A percentile compares a stretch with the other conserved stretches of the same genome.
phyloP scores from a whole-genome alignment of 768 basidiomycete genomes.

The Lyophyllum atratum region DNA sequence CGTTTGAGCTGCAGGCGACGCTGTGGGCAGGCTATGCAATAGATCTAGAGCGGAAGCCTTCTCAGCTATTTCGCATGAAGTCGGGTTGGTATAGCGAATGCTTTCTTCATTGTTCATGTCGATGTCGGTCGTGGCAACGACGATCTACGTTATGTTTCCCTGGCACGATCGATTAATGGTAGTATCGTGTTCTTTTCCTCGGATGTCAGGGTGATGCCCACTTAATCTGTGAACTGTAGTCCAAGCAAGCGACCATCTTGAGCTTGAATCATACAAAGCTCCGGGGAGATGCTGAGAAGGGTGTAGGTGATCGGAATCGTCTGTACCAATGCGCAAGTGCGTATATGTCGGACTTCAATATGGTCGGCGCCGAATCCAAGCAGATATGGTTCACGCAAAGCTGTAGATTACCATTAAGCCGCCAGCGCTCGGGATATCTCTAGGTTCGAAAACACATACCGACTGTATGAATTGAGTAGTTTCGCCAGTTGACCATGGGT shows the following conservation, averaged over 20 bases:
- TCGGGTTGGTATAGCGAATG: too few relatives aligned
- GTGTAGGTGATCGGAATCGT: slow-evolving; percentile 53
- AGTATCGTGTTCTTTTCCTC: too few relatives aligned
- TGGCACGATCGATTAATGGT: too few relatives aligned
- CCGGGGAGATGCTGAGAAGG: slow-evolving; percentile 16
- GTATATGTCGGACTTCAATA: slow-evolving; percentile 75
- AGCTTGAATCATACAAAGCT: slow-evolving; percentile 14
- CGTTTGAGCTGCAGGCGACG: too few relatives aligned
- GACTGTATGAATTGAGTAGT: neutral
- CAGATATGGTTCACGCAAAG: slow-evolving; percentile 78
- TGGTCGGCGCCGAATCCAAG: slow-evolving; percentile 77
- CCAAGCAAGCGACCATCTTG: slow-evolving; percentile 14
- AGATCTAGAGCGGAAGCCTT: too few relatives aligned
- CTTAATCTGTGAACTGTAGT: slow-evolving; percentile 9
- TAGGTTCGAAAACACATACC: slow-evolving; percentile 7
- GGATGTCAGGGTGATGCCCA: too few relatives aligned
- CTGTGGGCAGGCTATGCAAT: too few relatives aligned
- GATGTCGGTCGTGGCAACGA: too few relatives aligned
- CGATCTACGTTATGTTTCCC: too few relatives aligned
- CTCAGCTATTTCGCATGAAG: too few relatives aligned
- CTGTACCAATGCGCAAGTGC: slow-evolving; percentile 68
- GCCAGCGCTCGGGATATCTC: neutral
- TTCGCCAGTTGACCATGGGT: slow-evolving; percentile 8
- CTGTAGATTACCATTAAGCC: slow-evolving; percentile 26
- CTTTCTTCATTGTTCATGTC: too few relatives aligned